Percentiles rank a stretch among this genome's conserved stretches.
phyloP scores from a whole-genome alignment of 225 moss, liverwort and hornwort species.

The Physcomitrellopsis africana region DNA sequence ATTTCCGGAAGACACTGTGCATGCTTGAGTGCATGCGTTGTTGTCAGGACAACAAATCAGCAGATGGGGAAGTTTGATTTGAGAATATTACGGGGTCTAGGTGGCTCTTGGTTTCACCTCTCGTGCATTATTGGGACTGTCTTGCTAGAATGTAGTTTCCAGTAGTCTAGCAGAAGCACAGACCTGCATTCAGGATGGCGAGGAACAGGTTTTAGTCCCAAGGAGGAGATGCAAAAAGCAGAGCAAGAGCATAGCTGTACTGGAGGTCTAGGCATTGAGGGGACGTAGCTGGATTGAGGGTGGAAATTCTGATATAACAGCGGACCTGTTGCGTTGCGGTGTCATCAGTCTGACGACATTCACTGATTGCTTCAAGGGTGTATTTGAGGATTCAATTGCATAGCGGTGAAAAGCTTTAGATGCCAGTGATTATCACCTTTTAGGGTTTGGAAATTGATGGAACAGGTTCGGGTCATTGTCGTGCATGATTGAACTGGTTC shows the following conservation, averaged over 20 bases:
- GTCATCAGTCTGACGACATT: conserved; percentile 17
- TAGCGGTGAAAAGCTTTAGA: conserved; percentile 36
- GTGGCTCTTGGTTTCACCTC: conserved; percentile 13
- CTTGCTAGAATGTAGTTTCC: conserved; percentile 28
- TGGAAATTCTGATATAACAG: conserved; percentile 18
- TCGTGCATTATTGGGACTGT: conserved; percentile 9
- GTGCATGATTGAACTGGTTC: conserved; percentile 37
- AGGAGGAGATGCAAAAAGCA: conserved; percentile 23
- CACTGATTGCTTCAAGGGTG: conserved; percentile 24
- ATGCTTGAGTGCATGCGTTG: conserved; percentile 10
- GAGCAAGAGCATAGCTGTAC: conserved; percentile 26
- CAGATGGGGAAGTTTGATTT: background rate
- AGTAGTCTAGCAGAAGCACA: conserved; percentile 16
- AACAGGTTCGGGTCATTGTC: conserved; percentile 34
- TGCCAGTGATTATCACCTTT: conserved; percentile 44
- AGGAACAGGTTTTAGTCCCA: background rate
- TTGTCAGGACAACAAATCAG: background rate
- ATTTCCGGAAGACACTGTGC: background rate
- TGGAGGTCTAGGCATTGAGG: background rate
- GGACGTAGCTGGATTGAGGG: conserved; percentile 27
- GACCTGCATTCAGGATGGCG: conserved; percentile 24
- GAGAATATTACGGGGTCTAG: conserved; percentile 17
- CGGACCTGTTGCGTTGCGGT: conserved; percentile 3
- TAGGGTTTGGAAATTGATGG: conserved; percentile 51
- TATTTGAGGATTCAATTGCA: conserved; percentile 23